phyloP scores from a whole-genome alignment of 257 asterid species.

The Thymus mandschuricus region DNA sequence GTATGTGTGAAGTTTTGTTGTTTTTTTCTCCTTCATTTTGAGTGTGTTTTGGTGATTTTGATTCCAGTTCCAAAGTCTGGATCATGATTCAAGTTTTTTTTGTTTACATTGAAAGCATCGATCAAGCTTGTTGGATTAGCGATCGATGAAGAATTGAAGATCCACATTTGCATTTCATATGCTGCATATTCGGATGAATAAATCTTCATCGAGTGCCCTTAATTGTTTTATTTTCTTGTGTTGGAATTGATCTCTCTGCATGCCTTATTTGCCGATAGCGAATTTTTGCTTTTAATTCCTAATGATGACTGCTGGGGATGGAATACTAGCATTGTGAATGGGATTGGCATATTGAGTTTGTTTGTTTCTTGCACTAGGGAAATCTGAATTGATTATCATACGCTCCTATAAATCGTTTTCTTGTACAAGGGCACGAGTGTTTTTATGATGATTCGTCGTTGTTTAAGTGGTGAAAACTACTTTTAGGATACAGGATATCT shows the following conservation, averaged over 20 bases:
- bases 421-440: not conserved
- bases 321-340: constrained; percentile 3
- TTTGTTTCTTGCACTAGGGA: not conserved
- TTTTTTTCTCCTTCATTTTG: not conserved
- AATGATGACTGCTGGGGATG: not conserved
- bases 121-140: constrained; percentile 13
- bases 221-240: not conserved
- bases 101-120: constrained; percentile 9
- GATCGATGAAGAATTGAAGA: constrained; percentile 18
- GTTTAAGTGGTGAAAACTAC: constrained; percentile 8
- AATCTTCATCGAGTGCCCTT: constrained; percentile 4
- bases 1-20: constrained; percentile 13
- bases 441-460: constrained; percentile 4
- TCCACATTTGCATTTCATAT: constrained; percentile 24
- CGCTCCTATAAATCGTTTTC: constrained; percentile 19
- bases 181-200: constrained; percentile 10
- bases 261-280: not conserved
- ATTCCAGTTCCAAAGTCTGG: constrained; percentile 21
- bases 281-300: constrained; percentile 1
- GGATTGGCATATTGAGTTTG: constrained; percentile 1
- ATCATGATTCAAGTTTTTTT: constrained; percentile 31
- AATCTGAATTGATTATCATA: not conserved
- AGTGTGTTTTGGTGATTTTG: not conserved
- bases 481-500: not conserved
- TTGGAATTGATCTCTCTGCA: not conserved